Evolutionary conservation across 495 filamentous ascomycete genomes (phyloP), one percentile per base, ranked within the genome.

Genomic region (Achaetomiella virescens): DNA sequence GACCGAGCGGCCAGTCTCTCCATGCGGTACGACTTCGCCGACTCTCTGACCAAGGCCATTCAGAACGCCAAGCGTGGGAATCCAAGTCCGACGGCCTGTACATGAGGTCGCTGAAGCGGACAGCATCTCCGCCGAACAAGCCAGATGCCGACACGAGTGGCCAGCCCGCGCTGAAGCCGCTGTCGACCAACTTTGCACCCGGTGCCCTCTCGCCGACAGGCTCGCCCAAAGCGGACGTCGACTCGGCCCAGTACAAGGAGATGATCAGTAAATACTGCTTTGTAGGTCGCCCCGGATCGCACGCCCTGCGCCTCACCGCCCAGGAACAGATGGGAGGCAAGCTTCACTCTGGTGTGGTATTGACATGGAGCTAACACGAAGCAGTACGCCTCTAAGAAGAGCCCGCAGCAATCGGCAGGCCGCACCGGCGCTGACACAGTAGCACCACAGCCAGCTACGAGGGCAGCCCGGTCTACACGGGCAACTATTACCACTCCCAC

Each of bases 181-280:
- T 40, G 3, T 52, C 59, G 11, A 18, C 59, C 3, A 33, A 48
- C 21, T 35, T 58, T 18, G 31, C 2, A 2, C 36, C 61, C 63
- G 29, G 31, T 43, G 5, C 58, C 61, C 12, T 25, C 48, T 65
- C 29, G 50, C 61, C 22, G 68, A 67, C 20, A 57, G 70, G 70
- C n/a, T 70, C 73, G 1, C 72, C 71, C 1, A 66, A 72, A 35
- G 61, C 72, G 24, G 75, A 72, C 57, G 77, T 92, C 59, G 79
- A 91, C 22, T 95, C 92, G 22, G 81, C 86, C 37, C 87, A 89
- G 49, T 97, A 97, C 71, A 85, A 90, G 66, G 93, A 98, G 70
- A 78, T 98, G 54, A 82, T 98, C 64, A 88, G 95, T 77, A 95
- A 95, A 73, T 98, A 95, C 75, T 98, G 93, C 79, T 96, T 95